These are phyloP conservation scores for Centella asiatica DNA, from an alignment of 129 eudicot genomes.

Conservation along the genomic window DNA sequence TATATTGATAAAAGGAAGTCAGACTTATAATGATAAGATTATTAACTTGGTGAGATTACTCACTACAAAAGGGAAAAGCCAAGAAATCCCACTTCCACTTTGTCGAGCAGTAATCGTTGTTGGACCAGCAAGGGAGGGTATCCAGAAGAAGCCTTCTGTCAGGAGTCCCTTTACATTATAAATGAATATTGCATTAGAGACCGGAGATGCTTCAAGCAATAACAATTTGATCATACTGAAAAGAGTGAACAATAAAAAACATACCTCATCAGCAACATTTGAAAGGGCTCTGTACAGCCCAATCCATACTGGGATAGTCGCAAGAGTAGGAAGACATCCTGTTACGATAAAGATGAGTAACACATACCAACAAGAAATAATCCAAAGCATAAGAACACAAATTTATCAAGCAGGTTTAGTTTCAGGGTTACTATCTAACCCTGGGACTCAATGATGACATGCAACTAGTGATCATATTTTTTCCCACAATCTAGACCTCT, in stretches of 20 bases:
- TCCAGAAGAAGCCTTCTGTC: constrained; percentile 96
- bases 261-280: constrained; percentile 95
- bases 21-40: background rate
- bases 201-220: background rate
- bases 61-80: constrained; percentile 94
- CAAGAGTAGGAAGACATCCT: constrained; percentile 96
- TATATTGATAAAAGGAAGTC: background rate
- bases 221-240: background rate
- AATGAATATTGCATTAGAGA: background rate
- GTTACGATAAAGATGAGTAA: constrained; percentile 12
- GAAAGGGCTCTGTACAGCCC: constrained; percentile 98
- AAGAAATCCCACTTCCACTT: constrained; percentile 84
- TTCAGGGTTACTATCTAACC: background rate
- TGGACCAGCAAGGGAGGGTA: constrained; percentile 97
- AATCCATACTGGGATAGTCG: constrained; percentile 97
- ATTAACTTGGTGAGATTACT: too few species aligned
- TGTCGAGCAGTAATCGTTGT: constrained; percentile 87
- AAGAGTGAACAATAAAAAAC: background rate
- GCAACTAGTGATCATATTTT: background rate
- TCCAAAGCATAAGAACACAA: background rate
- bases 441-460: background rate
- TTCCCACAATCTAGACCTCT: too few species aligned
- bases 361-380: background rate
- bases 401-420: background rate
- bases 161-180: constrained; percentile 59